Base-by-base conservation (phyloP, 345 rosid species). In the Eucalyptus curtisii region DNA sequence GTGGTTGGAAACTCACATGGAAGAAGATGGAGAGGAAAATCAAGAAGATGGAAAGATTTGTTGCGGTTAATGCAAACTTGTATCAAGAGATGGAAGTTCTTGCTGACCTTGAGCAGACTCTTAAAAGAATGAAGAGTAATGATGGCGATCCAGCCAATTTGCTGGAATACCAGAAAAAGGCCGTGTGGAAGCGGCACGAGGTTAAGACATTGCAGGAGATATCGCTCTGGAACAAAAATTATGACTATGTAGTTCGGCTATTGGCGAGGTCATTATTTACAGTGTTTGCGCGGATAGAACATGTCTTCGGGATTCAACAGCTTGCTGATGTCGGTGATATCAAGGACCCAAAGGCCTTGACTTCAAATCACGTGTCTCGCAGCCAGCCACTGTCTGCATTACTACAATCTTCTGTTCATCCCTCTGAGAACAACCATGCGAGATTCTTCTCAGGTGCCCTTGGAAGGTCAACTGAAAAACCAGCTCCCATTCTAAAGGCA, bases 1-100 rank as follows among this genome's bases (percentile, higher is more conserved):
- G 90, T 88, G 91, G 94, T 6, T 98, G 99, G 99, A 93, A 89
- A 87, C 95, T 95, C 91, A 86, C 94, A 10, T 90, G 91, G 91
- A 96, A 93, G 93, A 97, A 97, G 89, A 98, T 98, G 99, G 99
- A 95, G 85, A 92, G 89, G 66, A 97, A 97, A 90, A 95, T 91
- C 22, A 97, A 94, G 93, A 97, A 95, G 93, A 97, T 98, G 97
- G 97, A 97, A 89, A 95, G 93, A 31, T 97, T 94, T 61, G 93
- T 98, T 87, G 94, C 95, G 0, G 92, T 94, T 24, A 98, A 98
- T 88, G 96, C 95, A 11, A 93, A 91, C 87, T 90, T 98, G 86
- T 96, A 96, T 86, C 99, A 97, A 90, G 99, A 96, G 94, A 97
- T 96, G 95, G 99, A 98, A 93, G 90, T 94, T 90, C 94, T 98